These are phyloP conservation scores for Prunus armeniaca DNA, from an alignment of 306 rosid genomes.

Conservation along the genomic window DNA sequence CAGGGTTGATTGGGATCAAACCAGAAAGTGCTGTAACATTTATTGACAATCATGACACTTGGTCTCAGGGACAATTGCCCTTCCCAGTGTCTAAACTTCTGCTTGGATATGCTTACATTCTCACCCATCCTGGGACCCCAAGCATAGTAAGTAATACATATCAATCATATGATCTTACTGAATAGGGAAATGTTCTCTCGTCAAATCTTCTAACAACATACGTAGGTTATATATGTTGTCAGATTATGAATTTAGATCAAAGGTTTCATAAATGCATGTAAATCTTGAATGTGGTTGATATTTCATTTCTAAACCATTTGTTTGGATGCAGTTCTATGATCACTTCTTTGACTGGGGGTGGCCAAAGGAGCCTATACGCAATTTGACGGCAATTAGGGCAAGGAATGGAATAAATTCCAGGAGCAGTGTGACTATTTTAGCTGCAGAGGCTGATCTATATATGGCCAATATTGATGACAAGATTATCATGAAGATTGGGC, in stretches of 20 bases:
- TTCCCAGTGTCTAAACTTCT: constrained; percentile 61
- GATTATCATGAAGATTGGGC: constrained; percentile 72
- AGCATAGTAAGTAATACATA: constrained; percentile 41
- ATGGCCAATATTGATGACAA: constrained; percentile 55
- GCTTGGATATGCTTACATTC: constrained; percentile 76
- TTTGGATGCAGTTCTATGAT: constrained; percentile 67
- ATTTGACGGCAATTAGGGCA: constrained; percentile 43
- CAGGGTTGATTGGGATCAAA: constrained; percentile 71
- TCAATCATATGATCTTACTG: not conserved
- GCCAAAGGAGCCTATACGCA: constrained; percentile 48
- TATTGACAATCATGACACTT: constrained; percentile 76
- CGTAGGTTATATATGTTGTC: not conserved
- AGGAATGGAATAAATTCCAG: constrained; percentile 46
- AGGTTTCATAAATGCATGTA: not conserved
- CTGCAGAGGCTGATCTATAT: constrained; percentile 57
- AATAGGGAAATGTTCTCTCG: not conserved
- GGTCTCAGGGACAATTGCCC: constrained; percentile 60
- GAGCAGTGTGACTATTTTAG: constrained; percentile 55
- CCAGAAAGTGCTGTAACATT: constrained; percentile 77
- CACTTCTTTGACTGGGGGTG: constrained; percentile 67
- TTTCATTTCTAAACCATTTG: not conserved
- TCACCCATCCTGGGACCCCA: constrained; percentile 83
- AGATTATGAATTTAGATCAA: not conserved
- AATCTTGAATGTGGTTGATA: not conserved
- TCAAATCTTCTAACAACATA: not conserved